Evolutionary conservation across 805 yeast species (phyloP).

Genomic region (Scheffersomyces stipitis): DNA sequence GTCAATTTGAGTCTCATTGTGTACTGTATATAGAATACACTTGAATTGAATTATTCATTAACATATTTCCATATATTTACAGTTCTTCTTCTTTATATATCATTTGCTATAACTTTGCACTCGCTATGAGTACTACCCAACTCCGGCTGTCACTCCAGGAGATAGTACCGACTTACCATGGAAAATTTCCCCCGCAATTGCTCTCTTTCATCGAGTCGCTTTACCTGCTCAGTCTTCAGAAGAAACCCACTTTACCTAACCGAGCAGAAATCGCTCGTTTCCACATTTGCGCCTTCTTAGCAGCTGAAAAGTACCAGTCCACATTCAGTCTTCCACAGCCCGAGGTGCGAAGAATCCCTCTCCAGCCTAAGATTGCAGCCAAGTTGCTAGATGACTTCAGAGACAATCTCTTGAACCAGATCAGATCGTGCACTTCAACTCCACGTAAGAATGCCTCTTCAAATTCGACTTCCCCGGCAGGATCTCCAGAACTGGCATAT

Average conservation of each 20-base stretch:
- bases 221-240: slow-evolving; percentile 53
- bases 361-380: slow-evolving; percentile 46
- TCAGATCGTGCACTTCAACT: slow-evolving; percentile 12
- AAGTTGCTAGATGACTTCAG: slow-evolving; percentile 48
- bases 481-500: slow-evolving; percentile 1
- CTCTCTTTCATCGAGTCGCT: slow-evolving; percentile 42
- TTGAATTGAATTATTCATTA: no score
- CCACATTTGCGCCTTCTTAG: slow-evolving; percentile 66
- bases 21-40: no score
- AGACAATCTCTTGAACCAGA: slow-evolving; percentile 33
- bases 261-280: slow-evolving; percentile 63
- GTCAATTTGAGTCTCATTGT: no score
- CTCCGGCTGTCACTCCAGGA: slow-evolving; percentile 44
- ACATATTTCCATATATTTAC: no score
- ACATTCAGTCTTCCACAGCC: slow-evolving; percentile 51
- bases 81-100: no score
- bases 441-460: slow-evolving; percentile 16
- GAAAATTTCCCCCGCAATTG: slow-evolving; percentile 43
- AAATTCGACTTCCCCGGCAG: slow-evolving; percentile 1
- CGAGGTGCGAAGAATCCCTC: slow-evolving; percentile 52
- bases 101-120: no score
- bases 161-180: slow-evolving; percentile 48
- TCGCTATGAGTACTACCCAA: not conserved
- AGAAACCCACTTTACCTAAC: slow-evolving; percentile 47
- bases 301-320: slow-evolving; percentile 49